phyloP scores from a whole-genome alignment of 1,139 yeast species.

The Debaryomyces robertsiae region DNA sequence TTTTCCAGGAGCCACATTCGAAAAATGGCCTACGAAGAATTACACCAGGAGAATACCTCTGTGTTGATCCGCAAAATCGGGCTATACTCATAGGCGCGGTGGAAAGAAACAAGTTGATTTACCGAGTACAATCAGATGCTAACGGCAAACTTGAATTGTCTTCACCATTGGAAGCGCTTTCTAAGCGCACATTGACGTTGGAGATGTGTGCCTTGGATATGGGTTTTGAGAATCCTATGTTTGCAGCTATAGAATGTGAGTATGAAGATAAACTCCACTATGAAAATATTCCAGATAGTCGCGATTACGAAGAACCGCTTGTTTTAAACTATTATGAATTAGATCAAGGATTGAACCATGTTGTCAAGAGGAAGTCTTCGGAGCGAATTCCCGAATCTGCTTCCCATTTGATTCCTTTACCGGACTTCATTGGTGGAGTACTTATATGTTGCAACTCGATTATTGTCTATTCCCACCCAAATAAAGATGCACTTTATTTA shows the following conservation, averaged over 20 bases:
- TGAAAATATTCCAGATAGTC: background rate
- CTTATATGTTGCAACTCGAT: slow-evolving; percentile 41
- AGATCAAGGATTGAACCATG: slow-evolving; percentile 83
- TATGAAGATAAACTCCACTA: slow-evolving; percentile 25
- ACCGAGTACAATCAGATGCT: slow-evolving; percentile 36
- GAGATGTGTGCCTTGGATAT: slow-evolving; percentile 65
- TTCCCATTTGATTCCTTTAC: slow-evolving; percentile 36
- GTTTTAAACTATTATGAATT: slow-evolving; percentile 70
- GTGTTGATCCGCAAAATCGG: slow-evolving; percentile 72
- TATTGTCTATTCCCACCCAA: slow-evolving; percentile 27
- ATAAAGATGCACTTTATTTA: slow-evolving; percentile 16
- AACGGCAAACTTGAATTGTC: slow-evolving; percentile 51
- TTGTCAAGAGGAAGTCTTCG: slow-evolving; percentile 52
- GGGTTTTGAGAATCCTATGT: slow-evolving; percentile 78
- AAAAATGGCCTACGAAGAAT: slow-evolving; percentile 76
- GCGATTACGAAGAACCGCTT: slow-evolving; percentile 18
- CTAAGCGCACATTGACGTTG: slow-evolving; percentile 56
- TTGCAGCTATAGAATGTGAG: slow-evolving; percentile 79
- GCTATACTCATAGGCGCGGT: slow-evolving; percentile 72
- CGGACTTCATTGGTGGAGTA: slow-evolving; percentile 37
- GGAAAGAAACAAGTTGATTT: slow-evolving; percentile 72
- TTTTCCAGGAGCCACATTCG: slow-evolving; percentile 67
- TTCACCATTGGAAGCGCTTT: slow-evolving; percentile 74
- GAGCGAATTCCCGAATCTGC: slow-evolving; percentile 39
- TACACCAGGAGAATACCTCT: slow-evolving; percentile 76